These are phyloP conservation scores for Naganishia vishniacii DNA, from an alignment of 768 basidiomycete species.

Conservation along the genomic window DNA sequence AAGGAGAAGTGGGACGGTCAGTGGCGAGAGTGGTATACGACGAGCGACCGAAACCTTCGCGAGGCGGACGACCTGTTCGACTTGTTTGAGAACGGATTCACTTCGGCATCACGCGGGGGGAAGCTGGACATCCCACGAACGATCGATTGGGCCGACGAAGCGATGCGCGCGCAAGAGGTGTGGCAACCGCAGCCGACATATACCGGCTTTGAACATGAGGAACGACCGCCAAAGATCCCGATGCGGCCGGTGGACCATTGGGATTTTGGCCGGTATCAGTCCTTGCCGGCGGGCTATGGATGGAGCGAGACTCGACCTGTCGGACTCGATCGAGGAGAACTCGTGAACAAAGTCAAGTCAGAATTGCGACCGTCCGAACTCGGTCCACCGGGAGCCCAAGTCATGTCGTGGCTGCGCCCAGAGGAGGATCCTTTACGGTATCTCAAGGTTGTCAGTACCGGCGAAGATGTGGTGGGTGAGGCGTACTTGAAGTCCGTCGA, in stretches of 20 bases:
- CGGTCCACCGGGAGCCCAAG: constrained; percentile 20
- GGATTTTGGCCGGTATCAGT: constrained; percentile 20
- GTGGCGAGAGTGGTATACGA: constrained; percentile 44
- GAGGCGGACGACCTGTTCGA: constrained; percentile 42
- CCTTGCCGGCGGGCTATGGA: constrained; percentile 19
- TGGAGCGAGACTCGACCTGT: not conserved
- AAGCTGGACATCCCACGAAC: constrained; percentile 18
- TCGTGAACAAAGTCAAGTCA: constrained; percentile 25
- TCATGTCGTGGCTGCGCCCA: constrained; percentile 30
- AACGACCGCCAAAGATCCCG: constrained; percentile 17
- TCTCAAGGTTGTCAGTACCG: constrained; percentile 37
- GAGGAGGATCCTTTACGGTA: constrained; percentile 28
- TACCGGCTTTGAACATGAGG: constrained; percentile 21
- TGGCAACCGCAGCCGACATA: constrained; percentile 35
- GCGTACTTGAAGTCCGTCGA: constrained; percentile 40
- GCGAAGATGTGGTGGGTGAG: constrained; percentile 36
- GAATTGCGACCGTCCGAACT: constrained; percentile 21
- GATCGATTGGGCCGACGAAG: constrained; percentile 37
- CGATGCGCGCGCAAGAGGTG: constrained; percentile 31
- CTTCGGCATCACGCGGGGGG: not conserved
- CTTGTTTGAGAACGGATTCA: constrained; percentile 30
- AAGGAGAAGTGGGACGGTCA: constrained; percentile 44
- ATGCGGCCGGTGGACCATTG: constrained; percentile 16
- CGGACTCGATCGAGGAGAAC: not conserved
- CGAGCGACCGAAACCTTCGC: constrained; percentile 39